Base-by-base conservation (phyloP, 179 eudicot genomes). In the Beta lomatogona region DNA sequence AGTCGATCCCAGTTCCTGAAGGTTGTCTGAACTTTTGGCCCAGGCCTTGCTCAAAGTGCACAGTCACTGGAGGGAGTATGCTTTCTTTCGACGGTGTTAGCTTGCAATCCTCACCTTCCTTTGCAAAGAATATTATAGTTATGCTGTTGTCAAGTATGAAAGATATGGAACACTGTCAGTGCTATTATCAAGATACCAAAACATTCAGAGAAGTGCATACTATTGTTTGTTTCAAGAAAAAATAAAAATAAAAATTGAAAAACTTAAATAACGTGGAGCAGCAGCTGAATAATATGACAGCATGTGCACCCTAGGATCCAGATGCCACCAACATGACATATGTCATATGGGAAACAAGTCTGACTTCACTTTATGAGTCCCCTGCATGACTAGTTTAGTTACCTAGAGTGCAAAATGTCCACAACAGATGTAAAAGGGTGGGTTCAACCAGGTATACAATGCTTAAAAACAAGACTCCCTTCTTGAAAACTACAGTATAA, bases 1-100 rank as follows among this genome's bases (percentile, higher is more conserved):
- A 87, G 83, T 92, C 94, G 77, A 96, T 91, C 53, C 98, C 99
- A 2, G 98, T 92, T 78, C 98, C 99, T 65, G 92, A 80, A 16
- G 99, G 91, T 80, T 96, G 99, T 78, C 84, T 86, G 66, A 96
- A 94, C 83, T 90, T 94, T 84, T 96, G 99, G 75, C 90, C 91
- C 60, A 96, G 88, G 78, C 99, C 99, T 84, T 90, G 88, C 81
- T 89, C 87, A 74, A 96, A 96, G 57, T 89, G 85, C n/a, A 94
- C 85, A 0, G 89, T 86, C n/a, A 96, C 80, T n/a, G 94, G 94
- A 55, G 97, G 88, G 66, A 88, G 88, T 58, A 89, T 25, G 83
- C 81, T 86, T 85, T 92, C 97, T 85, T 93, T 95, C 64, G 78
- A 88, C 41, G 98, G 91, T 61, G 89, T 88, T 65, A 95, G 82